Conservation (phyloP, 1,284 basidiomycete genomes). For the Boletus mariae region DNA sequence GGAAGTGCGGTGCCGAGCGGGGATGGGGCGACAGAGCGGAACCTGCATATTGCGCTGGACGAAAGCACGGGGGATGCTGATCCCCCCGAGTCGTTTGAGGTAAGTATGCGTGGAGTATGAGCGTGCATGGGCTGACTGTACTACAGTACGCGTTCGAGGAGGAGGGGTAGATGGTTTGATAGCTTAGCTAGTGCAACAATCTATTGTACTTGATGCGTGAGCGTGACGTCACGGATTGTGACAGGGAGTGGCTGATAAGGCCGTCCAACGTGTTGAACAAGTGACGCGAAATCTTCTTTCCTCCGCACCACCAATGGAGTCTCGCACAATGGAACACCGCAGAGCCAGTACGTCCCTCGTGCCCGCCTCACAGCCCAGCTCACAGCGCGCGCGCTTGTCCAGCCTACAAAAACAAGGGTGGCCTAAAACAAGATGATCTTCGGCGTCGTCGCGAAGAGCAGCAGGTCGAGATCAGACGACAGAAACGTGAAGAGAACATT, state of each 20-base stretch:
- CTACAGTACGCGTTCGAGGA: constrained; percentile 20
- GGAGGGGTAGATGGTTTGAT: background rate
- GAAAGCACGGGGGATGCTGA: constrained; percentile 74
- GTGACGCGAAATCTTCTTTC: constrained; percentile 28
- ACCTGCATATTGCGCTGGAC: constrained; percentile 60
- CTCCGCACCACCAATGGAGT: constrained; percentile 37
- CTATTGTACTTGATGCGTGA: background rate
- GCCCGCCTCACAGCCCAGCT: background rate
- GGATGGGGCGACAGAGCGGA: constrained; percentile 26
- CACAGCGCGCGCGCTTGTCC: constrained; percentile 16
- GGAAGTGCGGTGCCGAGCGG: constrained; percentile 23
- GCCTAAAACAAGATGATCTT: constrained; percentile 81
- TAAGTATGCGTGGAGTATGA: constrained; percentile 64
- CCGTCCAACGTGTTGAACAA: constrained; percentile 13
- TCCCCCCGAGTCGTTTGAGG: constrained; percentile 77
- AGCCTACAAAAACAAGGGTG: constrained; percentile 79
- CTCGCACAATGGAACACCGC: constrained; percentile 65
- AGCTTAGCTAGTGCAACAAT: background rate
- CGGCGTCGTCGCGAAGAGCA: constrained; percentile 94
- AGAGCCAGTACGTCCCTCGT: constrained; percentile 49
- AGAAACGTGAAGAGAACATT: constrained; percentile 96
- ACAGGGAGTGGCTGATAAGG: constrained; percentile 29
- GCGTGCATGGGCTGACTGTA: constrained; percentile 5
- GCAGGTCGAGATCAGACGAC: constrained; percentile 94
- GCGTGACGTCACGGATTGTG: constrained; percentile 27